phyloP scores from a whole-genome alignment of 2,329 filamentous ascomycete species.

The Domatiomyces globalis region DNA sequence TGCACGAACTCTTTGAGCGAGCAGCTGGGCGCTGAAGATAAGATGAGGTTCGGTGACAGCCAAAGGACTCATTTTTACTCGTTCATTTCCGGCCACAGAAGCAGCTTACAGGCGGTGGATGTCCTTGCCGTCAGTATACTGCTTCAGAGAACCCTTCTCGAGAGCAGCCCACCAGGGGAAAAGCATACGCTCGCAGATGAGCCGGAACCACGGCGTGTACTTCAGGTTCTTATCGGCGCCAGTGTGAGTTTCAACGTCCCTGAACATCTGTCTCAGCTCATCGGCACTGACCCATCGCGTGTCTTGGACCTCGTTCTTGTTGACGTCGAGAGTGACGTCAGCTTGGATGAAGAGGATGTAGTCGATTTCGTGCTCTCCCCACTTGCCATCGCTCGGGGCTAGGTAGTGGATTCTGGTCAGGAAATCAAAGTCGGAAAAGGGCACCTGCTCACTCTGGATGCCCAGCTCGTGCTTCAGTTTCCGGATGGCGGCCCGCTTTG shows the following conservation, averaged over 20 bases:
- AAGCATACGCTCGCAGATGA: slow-evolving; percentile 94
- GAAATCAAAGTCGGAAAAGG: slow-evolving; percentile 81
- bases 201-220: slow-evolving; percentile 98
- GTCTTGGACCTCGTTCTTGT: slow-evolving; percentile 77
- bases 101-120: slow-evolving; percentile 63
- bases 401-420: slow-evolving; percentile 97
- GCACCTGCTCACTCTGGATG: slow-evolving; percentile 78
- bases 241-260: slow-evolving; percentile 54
- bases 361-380: slow-evolving; percentile 98
- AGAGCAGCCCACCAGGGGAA: slow-evolving; percentile 95
- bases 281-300: slow-evolving; percentile 71
- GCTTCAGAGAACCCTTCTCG: slow-evolving; percentile 57
- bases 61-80: background rate
- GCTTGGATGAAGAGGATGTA: slow-evolving; percentile 98
- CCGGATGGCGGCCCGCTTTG: slow-evolving; percentile 79
- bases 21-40: too few species aligned
- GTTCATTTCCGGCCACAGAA: background rate
- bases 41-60: background rate
- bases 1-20: too few species aligned
- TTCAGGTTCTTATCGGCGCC: slow-evolving; percentile 63
- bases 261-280: slow-evolving; percentile 72
- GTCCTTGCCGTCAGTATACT: slow-evolving; percentile 70
- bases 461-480: slow-evolving; percentile 93
- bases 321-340: slow-evolving; percentile 70
- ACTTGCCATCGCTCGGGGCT: slow-evolving; percentile 90